A percentile compares a stretch with the other conserved stretches of the same genome.
Evolutionary conservation across 441 rosid species (phyloP).

Genomic region (Adansonia gregorii): DNA sequence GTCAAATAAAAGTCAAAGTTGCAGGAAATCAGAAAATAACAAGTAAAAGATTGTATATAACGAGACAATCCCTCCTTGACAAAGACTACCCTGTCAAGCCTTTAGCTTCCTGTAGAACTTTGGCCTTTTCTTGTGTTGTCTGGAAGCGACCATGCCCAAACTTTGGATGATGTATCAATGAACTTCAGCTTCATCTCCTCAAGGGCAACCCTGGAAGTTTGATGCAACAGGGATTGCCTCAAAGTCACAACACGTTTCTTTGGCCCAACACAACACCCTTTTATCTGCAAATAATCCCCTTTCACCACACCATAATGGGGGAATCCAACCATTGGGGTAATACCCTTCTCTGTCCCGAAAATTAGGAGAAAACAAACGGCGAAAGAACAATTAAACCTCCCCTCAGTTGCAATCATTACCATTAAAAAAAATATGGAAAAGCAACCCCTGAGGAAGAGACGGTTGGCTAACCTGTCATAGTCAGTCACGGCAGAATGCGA

Average conservation of each 20-base stretch:
- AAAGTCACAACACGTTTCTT: constrained; percentile 69
- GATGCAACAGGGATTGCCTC: constrained; percentile 58
- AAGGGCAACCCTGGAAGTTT: constrained; percentile 57
- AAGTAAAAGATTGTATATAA: not conserved
- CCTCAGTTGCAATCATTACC: not conserved
- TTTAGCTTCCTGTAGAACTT: constrained; percentile 47
- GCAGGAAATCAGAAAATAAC: not conserved
- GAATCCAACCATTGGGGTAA: constrained; percentile 68
- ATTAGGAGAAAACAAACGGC: not conserved
- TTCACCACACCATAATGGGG: constrained; percentile 67
- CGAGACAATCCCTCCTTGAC: not conserved
- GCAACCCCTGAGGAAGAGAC: not conserved
- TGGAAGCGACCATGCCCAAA: constrained; percentile 60
- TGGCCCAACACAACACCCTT: constrained; percentile 66
- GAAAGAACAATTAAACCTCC: not conserved
- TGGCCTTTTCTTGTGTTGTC: constrained; percentile 58
- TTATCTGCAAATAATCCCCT: constrained; percentile 60
- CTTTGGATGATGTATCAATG: constrained; percentile 50
- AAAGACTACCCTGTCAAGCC: constrained; percentile 32
- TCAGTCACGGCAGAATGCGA: constrained; percentile 62
- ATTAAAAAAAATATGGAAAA: no score
- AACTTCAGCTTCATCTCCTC: constrained; percentile 63
- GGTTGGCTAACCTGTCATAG: constrained; percentile 45
- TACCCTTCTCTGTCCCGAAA: constrained; percentile 63
- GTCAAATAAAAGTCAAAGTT: not conserved